Conservation (phyloP, 352 stramenopile genomes). For the Globisporangium mamillatum region DNA sequence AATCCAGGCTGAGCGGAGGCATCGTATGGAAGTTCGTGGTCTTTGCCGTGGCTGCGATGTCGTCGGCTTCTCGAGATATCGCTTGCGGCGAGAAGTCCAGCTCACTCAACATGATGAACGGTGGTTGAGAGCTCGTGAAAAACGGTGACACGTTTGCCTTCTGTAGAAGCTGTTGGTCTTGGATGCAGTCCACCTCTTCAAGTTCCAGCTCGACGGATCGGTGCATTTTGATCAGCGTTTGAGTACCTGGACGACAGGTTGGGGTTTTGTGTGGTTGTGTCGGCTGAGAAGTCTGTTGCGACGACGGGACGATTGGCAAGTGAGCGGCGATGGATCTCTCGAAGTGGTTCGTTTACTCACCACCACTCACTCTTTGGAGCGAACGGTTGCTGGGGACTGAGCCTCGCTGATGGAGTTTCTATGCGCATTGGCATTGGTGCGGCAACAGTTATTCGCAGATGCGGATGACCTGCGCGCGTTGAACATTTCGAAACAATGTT, state of each 20-base stretch:
- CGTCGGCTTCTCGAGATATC: slow-evolving; percentile 2
- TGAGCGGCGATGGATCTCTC: not conserved
- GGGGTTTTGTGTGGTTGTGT: not conserved
- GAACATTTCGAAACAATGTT: slow-evolving; percentile 1
- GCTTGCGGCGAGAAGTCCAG: slow-evolving; percentile 34
- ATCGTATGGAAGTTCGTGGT: not conserved
- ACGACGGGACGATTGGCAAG: slow-evolving; percentile 9
- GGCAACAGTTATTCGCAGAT: not conserved
- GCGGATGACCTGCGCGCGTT: not conserved
- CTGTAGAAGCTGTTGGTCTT: slow-evolving; percentile 26
- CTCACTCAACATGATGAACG: slow-evolving; percentile 27
- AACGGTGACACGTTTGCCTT: slow-evolving; percentile 36
- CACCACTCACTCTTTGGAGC: slow-evolving; percentile 5
- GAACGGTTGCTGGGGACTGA: not conserved
- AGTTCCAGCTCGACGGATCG: slow-evolving; percentile 34
- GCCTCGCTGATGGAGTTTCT: not conserved
- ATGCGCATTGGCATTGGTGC: not conserved
- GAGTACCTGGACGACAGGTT: not conserved
- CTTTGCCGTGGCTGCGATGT: not conserved
- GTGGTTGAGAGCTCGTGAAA: slow-evolving; percentile 26
- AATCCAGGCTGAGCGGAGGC: slow-evolving; percentile 1
- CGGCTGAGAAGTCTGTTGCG: not conserved
- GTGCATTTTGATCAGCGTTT: slow-evolving; percentile 6
- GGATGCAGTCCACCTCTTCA: slow-evolving; percentile 30
- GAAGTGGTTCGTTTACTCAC: not conserved